Percentiles rank a stretch among this genome's conserved stretches.
phyloP scores from a whole-genome alignment of 257 asterid genomes.

The Solanum habrochaites region DNA sequence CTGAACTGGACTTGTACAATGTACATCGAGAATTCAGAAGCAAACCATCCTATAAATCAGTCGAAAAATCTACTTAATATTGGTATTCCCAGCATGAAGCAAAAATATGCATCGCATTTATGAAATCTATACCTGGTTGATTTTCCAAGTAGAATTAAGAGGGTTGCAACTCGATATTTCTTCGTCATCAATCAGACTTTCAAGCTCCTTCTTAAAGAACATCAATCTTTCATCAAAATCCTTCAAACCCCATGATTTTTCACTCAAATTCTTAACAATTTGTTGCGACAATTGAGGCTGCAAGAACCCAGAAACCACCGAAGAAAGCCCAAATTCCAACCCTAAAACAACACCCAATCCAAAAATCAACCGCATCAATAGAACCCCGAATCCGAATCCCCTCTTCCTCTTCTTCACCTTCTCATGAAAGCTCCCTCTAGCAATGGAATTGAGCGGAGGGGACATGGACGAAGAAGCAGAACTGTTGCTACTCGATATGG shows the following conservation, averaged over 20 bases:
- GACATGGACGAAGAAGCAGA: not conserved
- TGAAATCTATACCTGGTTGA: constrained; percentile 36
- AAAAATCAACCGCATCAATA: constrained; percentile 21
- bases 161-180: constrained; percentile 31
- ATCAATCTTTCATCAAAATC: constrained; percentile 26
- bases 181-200: constrained; percentile 7
- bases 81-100: not conserved
- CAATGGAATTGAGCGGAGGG: constrained; percentile 19
- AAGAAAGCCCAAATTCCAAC: constrained; percentile 38
- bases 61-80: not conserved
- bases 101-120: not conserved
- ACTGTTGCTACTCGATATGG: constrained; percentile 13
- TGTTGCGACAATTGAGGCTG: constrained; percentile 23
- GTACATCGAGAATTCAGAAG: constrained; percentile 47
- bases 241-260: constrained; percentile 23
- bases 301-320: constrained; percentile 31
- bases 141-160: constrained; percentile 47
- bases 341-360: constrained; percentile 22
- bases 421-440: constrained; percentile 7
- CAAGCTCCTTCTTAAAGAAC: constrained; percentile 48
- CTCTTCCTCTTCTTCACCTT: constrained; percentile 25
- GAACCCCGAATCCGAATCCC: constrained; percentile 14
- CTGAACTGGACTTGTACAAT: constrained; percentile 40
- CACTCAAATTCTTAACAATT: constrained; percentile 36
- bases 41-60: constrained; percentile 39